Base-by-base conservation (phyloP, 2,329 filamentous ascomycete species). In the Fusarium zealandicum region DNA sequence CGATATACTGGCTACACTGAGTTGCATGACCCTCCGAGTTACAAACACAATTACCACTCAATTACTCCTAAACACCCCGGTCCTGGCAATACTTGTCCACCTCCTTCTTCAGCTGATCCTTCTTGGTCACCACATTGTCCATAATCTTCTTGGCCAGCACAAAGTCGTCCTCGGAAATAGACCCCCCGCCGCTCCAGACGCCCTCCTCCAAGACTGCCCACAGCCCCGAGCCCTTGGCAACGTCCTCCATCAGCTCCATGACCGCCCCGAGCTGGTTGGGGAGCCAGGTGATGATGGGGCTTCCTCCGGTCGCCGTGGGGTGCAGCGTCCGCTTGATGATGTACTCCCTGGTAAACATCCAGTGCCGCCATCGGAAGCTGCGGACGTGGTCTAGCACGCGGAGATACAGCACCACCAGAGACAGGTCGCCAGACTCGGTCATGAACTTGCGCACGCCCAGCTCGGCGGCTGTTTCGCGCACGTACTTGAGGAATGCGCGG, bases 271-370 rank as follows among this genome's bases (percentile, higher is more conserved):
- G 80, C 77, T 93, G 90, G 73, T 93, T 93, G 3, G 90, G 90
- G 57, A 93, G 75, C 90, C 90, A 93, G 3, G 89, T 93, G 13
- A 93, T 89, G 57, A 93, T 93, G 4, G 90, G 90, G 63, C 87
- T 90, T 14, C 90, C 90, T 2, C 90, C 90, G 0, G 90, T 93
- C 0, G 90, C 90, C 2, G 88, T 91, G 1, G 90, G 89, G 69
- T 93, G 89, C 14, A 77, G 78, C 1, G 88, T 92, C 68, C 85
- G 84, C 79, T 92, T 91, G 59, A 93, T 81, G 65, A 93, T 93
- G 70, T 93, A 93, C 78, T 93, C 90, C 54, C 90, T 81, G 2
- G 89, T 90, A 70, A 93, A 93, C 72, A 89, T 90, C 90, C 90
- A 93, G 73, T 93, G 90, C 6, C 90, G 80, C 88, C 90, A 93